Base-by-base conservation (phyloP, 805 yeast species). In the Saccharomyces mikatae region DNA sequence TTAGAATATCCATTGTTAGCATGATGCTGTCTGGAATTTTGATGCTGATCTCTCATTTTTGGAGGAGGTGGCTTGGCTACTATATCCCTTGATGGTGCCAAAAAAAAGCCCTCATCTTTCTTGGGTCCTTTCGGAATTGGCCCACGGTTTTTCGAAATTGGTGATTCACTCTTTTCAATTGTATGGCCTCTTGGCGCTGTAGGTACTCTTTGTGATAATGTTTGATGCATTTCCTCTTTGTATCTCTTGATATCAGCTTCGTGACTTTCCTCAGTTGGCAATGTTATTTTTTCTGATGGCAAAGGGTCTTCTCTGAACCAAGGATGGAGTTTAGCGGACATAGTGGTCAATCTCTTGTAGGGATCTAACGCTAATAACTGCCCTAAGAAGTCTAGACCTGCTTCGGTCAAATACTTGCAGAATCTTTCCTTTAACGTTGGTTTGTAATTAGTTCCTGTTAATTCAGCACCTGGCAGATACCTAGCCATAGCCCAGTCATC, bases 221-320 rank as follows among this genome's bases (percentile, higher is more conserved):
- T 64, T 52, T 64, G 67, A 21, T 62, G 68, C 60, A 62, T 51
- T 54, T 75, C 79, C 65, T 74, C 74, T 67, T 76, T 77, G 71
- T 79, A 76, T 58, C 81, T 75, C 58, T 81, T 81, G 49, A 81
- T 81, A 69, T 89, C 97, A 27, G 90, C 79, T 69, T 92, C 98
- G 68, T 94, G 97, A 57, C 96, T 82, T 58, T 91, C 96, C 60
- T 86, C 91, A 60, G 86, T 86, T 29, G 77, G 78, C 3, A 89
- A 86, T n/a, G 53, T 59, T 26, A 90, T 71, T 21, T 78, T 80
- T 6, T 64, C 63, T 0, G 83, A 80, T 13, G 96, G 89, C 24
- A 78, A 59, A 0, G 97, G 97, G 0, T 77, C 83, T 3, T 73
- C 74, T 17, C 67, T 74, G 71, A 94, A 90, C 72, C 84, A 94